phyloP scores from a whole-genome alignment of 352 stramenopile species.

The Pythium aquatile region DNA sequence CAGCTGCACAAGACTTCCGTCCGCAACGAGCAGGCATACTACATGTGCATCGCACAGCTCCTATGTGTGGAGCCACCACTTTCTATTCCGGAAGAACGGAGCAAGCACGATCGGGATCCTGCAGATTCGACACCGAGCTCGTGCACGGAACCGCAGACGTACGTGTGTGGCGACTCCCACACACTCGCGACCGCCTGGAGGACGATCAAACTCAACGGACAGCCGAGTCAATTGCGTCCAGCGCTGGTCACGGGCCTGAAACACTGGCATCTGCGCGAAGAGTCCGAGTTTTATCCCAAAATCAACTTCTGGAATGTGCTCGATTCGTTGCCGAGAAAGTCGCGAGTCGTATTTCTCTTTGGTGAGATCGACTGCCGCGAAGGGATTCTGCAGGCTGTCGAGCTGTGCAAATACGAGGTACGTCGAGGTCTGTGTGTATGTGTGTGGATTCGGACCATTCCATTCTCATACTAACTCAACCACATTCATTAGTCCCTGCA shows the following conservation, averaged over 20 bases:
- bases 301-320: slow-evolving; percentile 85
- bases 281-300: slow-evolving; percentile 92
- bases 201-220: slow-evolving; percentile 32
- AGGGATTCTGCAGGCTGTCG: slow-evolving; percentile 86
- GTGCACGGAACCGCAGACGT: slow-evolving; percentile 33
- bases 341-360: slow-evolving; percentile 89
- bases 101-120: neutral
- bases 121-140: neutral
- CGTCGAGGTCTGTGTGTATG: neutral
- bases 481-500: slow-evolving; percentile 44
- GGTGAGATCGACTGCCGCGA: slow-evolving; percentile 96
- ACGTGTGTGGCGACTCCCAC: slow-evolving; percentile 93
- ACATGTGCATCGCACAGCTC: slow-evolving; percentile 82
- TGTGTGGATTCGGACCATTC: no score
- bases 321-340: slow-evolving; percentile 42
- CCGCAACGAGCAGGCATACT: slow-evolving; percentile 88
- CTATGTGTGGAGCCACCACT: slow-evolving; percentile 43
- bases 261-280: slow-evolving; percentile 89
- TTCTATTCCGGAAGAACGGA: slow-evolving; percentile 2
- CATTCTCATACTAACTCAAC: no score
- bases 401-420: slow-evolving; percentile 87
- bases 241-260: slow-evolving; percentile 92
- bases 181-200: slow-evolving; percentile 88
- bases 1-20: slow-evolving; percentile 81
- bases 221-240: slow-evolving; percentile 40